These are phyloP conservation scores for Boeremia lycopersici DNA, from an alignment of 2,329 filamentous ascomycete species.

Conservation along the genomic window DNA sequence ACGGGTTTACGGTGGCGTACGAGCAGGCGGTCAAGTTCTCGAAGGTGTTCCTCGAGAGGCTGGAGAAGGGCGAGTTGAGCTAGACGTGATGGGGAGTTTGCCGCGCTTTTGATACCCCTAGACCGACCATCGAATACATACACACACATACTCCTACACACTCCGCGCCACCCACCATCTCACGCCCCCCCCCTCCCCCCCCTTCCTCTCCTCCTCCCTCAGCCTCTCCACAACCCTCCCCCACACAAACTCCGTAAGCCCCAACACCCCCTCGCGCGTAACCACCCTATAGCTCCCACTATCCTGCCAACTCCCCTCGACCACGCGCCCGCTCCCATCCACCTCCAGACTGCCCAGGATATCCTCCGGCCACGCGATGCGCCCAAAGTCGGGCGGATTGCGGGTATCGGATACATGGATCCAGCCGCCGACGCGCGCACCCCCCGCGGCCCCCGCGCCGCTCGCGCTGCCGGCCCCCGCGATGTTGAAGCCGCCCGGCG, in stretches of 20 bases:
- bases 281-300: slow-evolving; percentile 67
- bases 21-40: slow-evolving; percentile 81
- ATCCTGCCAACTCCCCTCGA: slow-evolving; percentile 63
- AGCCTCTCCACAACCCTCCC: slow-evolving; percentile 30
- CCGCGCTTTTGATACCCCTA: slow-evolving; percentile 29
- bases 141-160: slow-evolving; percentile 2
- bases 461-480: slow-evolving; percentile 62
- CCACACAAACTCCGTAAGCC: slow-evolving; percentile 31
- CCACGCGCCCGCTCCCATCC: slow-evolving; percentile 63
- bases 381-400: slow-evolving; percentile 66
- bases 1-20: slow-evolving; percentile 85
- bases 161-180: background rate
- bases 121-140: background rate
- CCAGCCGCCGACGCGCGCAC: slow-evolving; percentile 64
- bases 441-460: slow-evolving; percentile 59
- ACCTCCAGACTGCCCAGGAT: slow-evolving; percentile 70
- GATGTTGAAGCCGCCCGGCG: slow-evolving; percentile 62
- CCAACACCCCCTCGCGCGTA: slow-evolving; percentile 63
- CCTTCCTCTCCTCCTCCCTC: slow-evolving; percentile 19
- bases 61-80: slow-evolving; percentile 47
- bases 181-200: background rate
- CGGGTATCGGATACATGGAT: slow-evolving; percentile 67
- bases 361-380: slow-evolving; percentile 70
- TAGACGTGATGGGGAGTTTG: background rate
- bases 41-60: slow-evolving; percentile 73